These are phyloP conservation scores for Sergeia podlipaevii DNA, from an alignment of 208 protist genomes.

Conservation along the genomic window DNA sequence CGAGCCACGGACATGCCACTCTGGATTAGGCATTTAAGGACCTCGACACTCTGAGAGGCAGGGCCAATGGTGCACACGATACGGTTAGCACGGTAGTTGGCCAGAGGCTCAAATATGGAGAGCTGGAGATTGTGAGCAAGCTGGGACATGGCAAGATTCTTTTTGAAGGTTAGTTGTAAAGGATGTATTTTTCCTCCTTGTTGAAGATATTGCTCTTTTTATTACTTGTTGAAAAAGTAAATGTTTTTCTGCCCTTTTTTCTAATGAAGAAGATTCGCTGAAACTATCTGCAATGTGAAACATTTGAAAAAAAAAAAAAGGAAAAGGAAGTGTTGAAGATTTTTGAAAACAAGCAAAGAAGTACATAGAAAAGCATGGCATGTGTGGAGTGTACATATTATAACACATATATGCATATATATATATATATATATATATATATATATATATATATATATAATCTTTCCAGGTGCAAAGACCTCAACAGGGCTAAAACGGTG, in stretches of 20 bases:
- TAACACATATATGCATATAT: not conserved
- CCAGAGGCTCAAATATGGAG: conserved; percentile 84
- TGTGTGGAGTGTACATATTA: too few species aligned
- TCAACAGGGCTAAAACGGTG: too few species aligned
- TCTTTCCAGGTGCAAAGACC: too few species aligned
- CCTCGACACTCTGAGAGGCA: conserved; percentile 93
- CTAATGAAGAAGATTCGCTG: not conserved
- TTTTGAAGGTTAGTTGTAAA: too few species aligned
- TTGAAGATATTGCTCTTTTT: too few species aligned
- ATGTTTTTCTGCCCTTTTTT: too few species aligned
- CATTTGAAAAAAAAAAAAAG: conserved; percentile 2
- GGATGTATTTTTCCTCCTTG: too few species aligned
- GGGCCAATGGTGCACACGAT: conserved; percentile 98
- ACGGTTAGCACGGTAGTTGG: conserved; percentile 79
- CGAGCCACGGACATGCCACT: conserved; percentile 97
- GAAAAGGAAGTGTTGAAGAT: not conserved
- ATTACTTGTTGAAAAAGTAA: too few species aligned
- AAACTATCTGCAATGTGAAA: not conserved
- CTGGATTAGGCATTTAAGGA: conserved; percentile 89
- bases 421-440: not conserved
- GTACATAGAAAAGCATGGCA: too few species aligned
- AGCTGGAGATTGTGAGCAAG: conserved; percentile 84
- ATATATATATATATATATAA: too few species aligned
- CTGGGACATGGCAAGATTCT: conserved; percentile 91
- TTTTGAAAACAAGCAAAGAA: not conserved